Evolutionary conservation across 805 yeast genomes (phyloP).

Genomic region (Cyberlindnera bimundalis): DNA sequence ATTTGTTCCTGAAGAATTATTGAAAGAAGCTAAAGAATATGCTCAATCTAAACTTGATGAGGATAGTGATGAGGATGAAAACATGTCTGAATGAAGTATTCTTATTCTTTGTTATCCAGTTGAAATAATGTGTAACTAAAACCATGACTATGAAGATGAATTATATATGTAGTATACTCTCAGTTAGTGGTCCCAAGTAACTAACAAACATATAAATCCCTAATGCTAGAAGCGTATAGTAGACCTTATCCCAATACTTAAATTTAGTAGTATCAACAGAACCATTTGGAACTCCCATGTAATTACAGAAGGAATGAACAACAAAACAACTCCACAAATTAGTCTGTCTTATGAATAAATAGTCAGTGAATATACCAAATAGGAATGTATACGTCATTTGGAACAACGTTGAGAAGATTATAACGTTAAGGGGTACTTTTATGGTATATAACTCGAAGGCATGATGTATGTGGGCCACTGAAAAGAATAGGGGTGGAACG

Average conservation of each 20-base stretch:
- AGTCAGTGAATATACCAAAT: constrained; percentile 67
- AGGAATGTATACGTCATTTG: constrained; percentile 65
- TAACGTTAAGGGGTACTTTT: constrained; percentile 27
- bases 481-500: constrained; percentile 63
- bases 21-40: constrained; percentile 76
- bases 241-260: constrained; percentile 31
- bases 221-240: constrained; percentile 37
- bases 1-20: constrained; percentile 72
- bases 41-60: constrained; percentile 84
- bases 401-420: constrained; percentile 38
- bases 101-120: not conserved
- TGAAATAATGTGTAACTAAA: too few species aligned
- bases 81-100: constrained; percentile 30
- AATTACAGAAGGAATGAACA: constrained; percentile 67
- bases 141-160: too few species aligned
- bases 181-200: constrained; percentile 22
- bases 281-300: constrained; percentile 59
- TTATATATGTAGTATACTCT: too few species aligned
- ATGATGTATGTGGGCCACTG: constrained; percentile 78
- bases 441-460: constrained; percentile 45
- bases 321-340: constrained; percentile 54
- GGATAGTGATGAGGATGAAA: constrained; percentile 59
- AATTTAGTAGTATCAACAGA: constrained; percentile 15
- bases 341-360: constrained; percentile 47
- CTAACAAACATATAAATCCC: constrained; percentile 42